phyloP scores from a whole-genome alignment of 495 filamentous ascomycete genomes.

The Trypethelium eluteriae region DNA sequence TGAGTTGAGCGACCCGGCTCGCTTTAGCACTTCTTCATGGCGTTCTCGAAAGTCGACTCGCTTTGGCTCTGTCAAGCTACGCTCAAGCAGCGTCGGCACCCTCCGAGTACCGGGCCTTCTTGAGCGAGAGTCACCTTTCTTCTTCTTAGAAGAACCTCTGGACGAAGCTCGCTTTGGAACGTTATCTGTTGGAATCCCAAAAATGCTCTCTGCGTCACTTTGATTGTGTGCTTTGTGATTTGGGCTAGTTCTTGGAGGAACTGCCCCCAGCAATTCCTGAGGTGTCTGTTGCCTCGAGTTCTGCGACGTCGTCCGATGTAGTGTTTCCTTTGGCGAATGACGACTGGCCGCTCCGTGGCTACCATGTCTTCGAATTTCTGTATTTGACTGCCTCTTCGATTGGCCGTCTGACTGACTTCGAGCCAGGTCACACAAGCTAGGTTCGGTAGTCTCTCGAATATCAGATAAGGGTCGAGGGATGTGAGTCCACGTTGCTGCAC shows the following conservation, averaged over 20 bases:
- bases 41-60: constrained; percentile 33
- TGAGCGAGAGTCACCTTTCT: neutral
- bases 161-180: constrained; percentile 5
- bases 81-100: constrained; percentile 22
- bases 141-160: neutral
- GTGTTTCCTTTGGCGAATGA: constrained; percentile 8
- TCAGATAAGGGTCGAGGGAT: constrained; percentile 35
- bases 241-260: neutral
- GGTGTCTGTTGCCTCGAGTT: constrained; percentile 3
- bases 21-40: constrained; percentile 33
- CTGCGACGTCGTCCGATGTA: constrained; percentile 9
- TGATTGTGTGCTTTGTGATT: neutral
- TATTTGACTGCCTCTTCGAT: neutral
- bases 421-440: constrained; percentile 35
- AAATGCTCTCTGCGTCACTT: constrained; percentile 4
- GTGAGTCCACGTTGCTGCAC: constrained; percentile 2
- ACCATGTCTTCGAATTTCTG: neutral
- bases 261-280: constrained; percentile 3
- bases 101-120: constrained; percentile 16
- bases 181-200: neutral
- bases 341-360: constrained; percentile 7
- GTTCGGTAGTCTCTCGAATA: constrained; percentile 40
- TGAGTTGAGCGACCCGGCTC: constrained; percentile 18
- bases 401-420: constrained; percentile 11
- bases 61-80: constrained; percentile 29